These are phyloP conservation scores for Microbotryum saponariae DNA, from an alignment of 1,284 basidiomycete genomes.

Conservation along the genomic window DNA sequence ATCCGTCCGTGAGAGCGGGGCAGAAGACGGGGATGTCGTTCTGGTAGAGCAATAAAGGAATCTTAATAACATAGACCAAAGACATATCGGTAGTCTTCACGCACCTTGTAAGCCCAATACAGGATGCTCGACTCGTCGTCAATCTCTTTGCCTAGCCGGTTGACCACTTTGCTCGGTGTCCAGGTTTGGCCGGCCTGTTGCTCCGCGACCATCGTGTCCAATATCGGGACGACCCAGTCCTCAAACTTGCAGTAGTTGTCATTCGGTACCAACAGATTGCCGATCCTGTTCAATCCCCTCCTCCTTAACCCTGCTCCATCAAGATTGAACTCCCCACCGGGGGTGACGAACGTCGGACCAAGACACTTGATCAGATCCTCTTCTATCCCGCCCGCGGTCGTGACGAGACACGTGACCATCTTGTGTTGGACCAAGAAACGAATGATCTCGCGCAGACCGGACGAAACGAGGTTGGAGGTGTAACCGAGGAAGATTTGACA, in stretches of 20 bases:
- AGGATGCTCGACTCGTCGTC: constrained; percentile 86
- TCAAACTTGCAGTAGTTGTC: constrained; percentile 99
- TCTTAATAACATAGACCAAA: too few species aligned
- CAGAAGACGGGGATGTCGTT: constrained; percentile 98
- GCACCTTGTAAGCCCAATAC: constrained; percentile 97
- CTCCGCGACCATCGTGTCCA: constrained; percentile 84
- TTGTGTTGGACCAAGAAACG: constrained; percentile 88
- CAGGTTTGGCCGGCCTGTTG: constrained; percentile 57
- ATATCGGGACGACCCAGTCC: constrained; percentile 93
- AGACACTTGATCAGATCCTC: constrained; percentile 99
- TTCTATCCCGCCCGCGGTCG: constrained; percentile 96
- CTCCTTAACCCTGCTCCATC: constrained; percentile 80
- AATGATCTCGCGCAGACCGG: constrained; percentile 89
- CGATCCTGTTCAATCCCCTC: constrained; percentile 91
- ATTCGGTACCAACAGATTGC: constrained; percentile 96
- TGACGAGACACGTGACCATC: constrained; percentile 82
- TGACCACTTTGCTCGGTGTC: constrained; percentile 92
- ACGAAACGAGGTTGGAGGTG: constrained; percentile 97
- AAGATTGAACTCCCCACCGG: constrained; percentile 68
- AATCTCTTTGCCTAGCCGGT: constrained; percentile 87
- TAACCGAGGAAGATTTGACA: constrained; percentile 94
- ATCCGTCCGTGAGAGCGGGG: constrained; percentile 95
- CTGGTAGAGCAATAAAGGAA: constrained; percentile 50
- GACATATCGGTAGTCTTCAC: constrained; percentile 31
- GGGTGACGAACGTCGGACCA: constrained; percentile 75